These are phyloP conservation scores for Logfia minima DNA, from an alignment of 129 eudicot genomes.

Conservation along the genomic window DNA sequence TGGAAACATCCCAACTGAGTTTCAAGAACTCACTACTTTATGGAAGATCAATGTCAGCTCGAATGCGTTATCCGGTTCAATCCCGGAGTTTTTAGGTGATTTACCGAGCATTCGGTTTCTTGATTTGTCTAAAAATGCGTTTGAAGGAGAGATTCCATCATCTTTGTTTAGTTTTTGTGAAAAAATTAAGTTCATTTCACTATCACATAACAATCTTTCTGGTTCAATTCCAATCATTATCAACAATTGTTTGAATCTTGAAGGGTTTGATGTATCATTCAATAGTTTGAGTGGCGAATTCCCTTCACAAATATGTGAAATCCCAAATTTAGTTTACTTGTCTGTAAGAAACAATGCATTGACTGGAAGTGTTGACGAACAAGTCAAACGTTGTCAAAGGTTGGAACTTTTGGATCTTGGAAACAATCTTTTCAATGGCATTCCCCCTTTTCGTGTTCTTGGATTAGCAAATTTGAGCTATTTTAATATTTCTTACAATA, in stretches of 20 bases:
- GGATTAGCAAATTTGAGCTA: slow-evolving; percentile 51
- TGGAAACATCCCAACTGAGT: slow-evolving; percentile 77
- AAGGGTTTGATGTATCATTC: slow-evolving; percentile 83
- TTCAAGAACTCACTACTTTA: slow-evolving; percentile 59
- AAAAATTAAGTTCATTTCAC: slow-evolving; percentile 70
- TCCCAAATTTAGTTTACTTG: slow-evolving; percentile 51
- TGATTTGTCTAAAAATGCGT: slow-evolving; percentile 80
- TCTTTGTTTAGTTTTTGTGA: slow-evolving; percentile 58
- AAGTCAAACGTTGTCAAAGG: slow-evolving; percentile 52
- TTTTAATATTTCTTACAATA: slow-evolving; percentile 80
- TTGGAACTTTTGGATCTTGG: slow-evolving; percentile 91
- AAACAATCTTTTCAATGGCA: slow-evolving; percentile 67
- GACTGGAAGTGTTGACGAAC: slow-evolving; percentile 63
- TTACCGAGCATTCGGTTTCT: slow-evolving; percentile 77
- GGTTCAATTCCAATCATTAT: slow-evolving; percentile 63
- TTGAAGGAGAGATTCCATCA: slow-evolving; percentile 65
- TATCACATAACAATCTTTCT: slow-evolving; percentile 69
- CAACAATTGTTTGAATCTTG: slow-evolving; percentile 63
- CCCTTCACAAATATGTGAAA: slow-evolving; percentile 58
- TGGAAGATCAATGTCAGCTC: slow-evolving; percentile 96
- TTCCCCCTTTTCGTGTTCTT: slow-evolving; percentile 68
- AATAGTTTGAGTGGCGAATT: slow-evolving; percentile 63
- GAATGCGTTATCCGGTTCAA: slow-evolving; percentile 79
- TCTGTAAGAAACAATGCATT: slow-evolving; percentile 70
- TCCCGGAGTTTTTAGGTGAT: slow-evolving; percentile 79